Percentiles rank a stretch among this genome's conserved stretches.
These are phyloP conservation scores for Pseudisothecium myosuroides DNA, from an alignment of 225 moss, liverwort and hornwort species.

Conservation along the genomic window DNA sequence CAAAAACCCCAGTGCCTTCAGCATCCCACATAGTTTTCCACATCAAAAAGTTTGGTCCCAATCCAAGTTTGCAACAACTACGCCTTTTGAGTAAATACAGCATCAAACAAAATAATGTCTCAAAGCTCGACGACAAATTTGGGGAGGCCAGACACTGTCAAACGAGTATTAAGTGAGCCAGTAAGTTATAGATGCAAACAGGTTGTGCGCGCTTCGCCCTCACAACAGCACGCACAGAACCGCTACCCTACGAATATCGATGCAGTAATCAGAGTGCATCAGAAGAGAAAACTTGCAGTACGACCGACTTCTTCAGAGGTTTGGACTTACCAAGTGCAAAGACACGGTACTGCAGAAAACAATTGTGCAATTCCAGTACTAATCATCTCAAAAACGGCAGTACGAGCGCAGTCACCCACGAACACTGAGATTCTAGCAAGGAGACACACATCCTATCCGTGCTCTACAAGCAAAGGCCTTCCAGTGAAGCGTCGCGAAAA, in stretches of 20 bases:
- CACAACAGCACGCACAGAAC: no score
- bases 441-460: no score
- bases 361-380: not conserved
- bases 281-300: no score
- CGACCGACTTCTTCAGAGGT: no score
- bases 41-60: not conserved
- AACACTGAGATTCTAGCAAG: not conserved
- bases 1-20: no score
- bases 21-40: not conserved
- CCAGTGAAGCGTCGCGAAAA: not conserved
- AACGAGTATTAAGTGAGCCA: not conserved
- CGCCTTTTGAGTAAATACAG: not conserved
- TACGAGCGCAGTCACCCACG: not conserved
- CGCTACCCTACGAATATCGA: no score
- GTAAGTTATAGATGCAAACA: no score
- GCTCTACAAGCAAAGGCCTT: not conserved
- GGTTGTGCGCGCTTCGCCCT: no score
- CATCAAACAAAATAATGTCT: not conserved
- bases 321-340: no score
- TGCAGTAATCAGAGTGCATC: no score
- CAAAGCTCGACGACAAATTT: no score
- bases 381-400: not conserved
- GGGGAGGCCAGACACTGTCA: not conserved
- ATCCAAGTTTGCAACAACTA: not conserved
- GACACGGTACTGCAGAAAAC: no score